Conservation (phyloP, 495 filamentous ascomycete genomes). For the Patellaria atrata region DNA sequence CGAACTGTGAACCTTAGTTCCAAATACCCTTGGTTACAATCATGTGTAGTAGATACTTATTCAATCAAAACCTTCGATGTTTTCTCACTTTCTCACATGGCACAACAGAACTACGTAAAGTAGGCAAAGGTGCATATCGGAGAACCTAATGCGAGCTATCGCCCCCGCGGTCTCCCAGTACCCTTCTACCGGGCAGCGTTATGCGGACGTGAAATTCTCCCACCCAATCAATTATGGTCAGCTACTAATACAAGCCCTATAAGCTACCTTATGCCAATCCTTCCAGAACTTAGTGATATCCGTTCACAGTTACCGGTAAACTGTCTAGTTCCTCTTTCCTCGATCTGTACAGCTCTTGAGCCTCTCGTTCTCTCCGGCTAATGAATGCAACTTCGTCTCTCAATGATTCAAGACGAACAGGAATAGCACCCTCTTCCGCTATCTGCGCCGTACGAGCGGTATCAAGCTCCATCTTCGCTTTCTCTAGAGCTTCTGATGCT, state of each 20-base stretch:
- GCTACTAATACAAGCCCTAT: constrained; percentile 1
- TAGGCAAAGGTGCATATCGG: too few relatives aligned
- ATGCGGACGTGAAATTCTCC: too few relatives aligned
- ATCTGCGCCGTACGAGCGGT: constrained; percentile 63
- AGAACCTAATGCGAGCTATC: too few relatives aligned
- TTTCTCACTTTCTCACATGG: too few relatives aligned
- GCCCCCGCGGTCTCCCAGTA: too few relatives aligned
- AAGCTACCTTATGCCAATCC: too few relatives aligned
- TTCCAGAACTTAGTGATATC: constrained; percentile 13
- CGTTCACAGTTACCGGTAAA: constrained; percentile 28
- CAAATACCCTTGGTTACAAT: too few relatives aligned
- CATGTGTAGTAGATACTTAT: too few relatives aligned
- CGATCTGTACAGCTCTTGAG: constrained; percentile 69
- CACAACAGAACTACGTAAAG: too few relatives aligned
- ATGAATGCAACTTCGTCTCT: constrained; percentile 75
- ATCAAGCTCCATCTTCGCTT: constrained; percentile 55
- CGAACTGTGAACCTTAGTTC: too few relatives aligned
- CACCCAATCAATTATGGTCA: background rate
- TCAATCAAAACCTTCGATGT: too few relatives aligned
- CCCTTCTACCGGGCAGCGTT: too few relatives aligned
- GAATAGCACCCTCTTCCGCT: constrained; percentile 62
- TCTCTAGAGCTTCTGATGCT: constrained; percentile 59
- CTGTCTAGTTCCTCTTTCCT: constrained; percentile 65
- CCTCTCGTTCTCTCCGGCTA: constrained; percentile 70
- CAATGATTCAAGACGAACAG: constrained; percentile 55